phyloP scores from a whole-genome alignment of 1,284 basidiomycete genomes.

The Prillingera fragicola region DNA sequence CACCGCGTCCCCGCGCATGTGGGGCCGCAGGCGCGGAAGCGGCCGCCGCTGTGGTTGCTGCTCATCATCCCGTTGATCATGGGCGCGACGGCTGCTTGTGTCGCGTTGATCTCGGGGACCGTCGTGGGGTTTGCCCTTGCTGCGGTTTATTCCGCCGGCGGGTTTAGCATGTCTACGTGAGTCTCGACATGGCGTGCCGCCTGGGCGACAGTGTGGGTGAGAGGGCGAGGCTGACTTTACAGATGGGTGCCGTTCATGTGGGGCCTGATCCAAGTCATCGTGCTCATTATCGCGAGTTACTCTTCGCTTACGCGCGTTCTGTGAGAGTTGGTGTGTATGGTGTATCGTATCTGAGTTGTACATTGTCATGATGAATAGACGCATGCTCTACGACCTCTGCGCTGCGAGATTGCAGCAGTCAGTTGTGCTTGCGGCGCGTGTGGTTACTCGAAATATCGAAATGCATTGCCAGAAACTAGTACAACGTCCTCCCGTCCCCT shows the following conservation, averaged over 20 bases:
- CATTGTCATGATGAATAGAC: too few species aligned
- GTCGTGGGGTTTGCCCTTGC: constrained; percentile 66
- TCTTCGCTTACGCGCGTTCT: constrained; percentile 41
- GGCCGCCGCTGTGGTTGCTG: constrained; percentile 38
- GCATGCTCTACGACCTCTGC: too few species aligned
- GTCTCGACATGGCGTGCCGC: constrained; percentile 32
- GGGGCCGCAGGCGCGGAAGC: constrained; percentile 16
- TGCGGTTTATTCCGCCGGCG: constrained; percentile 62
- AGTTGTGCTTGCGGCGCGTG: too few species aligned
- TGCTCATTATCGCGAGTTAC: constrained; percentile 55
- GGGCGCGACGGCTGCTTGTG: constrained; percentile 53
- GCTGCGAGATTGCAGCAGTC: too few species aligned
- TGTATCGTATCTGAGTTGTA: background rate
- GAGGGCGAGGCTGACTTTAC: constrained; percentile 5
- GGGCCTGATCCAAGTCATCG: constrained; percentile 62
- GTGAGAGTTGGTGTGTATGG: constrained; percentile 15
- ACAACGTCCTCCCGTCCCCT: too few species aligned
- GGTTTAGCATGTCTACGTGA: constrained; percentile 74
- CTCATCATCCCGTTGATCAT: constrained; percentile 31
- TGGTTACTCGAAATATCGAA: too few species aligned
- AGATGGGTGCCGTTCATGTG: constrained; percentile 79
- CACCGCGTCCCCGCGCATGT: background rate
- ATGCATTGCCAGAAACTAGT: too few species aligned
- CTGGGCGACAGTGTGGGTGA: background rate
- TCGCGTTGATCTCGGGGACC: constrained; percentile 63